A percentile compares a stretch with the other conserved stretches of the same genome.
These are phyloP conservation scores for Colletotrichum paranaense DNA, from an alignment of 2,329 filamentous ascomycete genomes.

Conservation along the genomic window DNA sequence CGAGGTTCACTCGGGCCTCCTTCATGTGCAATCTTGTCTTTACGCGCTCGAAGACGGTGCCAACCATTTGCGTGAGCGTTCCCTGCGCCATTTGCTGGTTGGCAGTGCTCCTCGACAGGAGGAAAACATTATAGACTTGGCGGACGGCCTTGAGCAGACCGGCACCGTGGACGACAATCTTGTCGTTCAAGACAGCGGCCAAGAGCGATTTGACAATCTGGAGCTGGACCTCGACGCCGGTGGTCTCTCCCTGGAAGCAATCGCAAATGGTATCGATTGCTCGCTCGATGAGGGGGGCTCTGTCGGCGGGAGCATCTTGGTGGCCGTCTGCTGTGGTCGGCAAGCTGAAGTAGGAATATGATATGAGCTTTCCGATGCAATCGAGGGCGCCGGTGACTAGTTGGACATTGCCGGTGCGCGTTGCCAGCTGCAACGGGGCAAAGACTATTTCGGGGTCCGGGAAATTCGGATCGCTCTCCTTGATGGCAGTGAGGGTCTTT, in stretches of 20 bases:
- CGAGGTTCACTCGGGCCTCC: conserved; percentile 75
- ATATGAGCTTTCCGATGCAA: conserved; percentile 98
- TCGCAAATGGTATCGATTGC: conserved; percentile 99
- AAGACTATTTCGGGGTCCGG: conserved; percentile 95
- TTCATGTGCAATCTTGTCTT: conserved; percentile 88
- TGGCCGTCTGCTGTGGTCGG: conserved; percentile 59
- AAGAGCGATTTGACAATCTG: conserved; percentile 98
- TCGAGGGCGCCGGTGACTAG: conserved; percentile 92
- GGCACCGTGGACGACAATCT: conserved; percentile 97
- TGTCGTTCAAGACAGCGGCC: conserved; percentile 96
- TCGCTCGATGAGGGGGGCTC: conserved; percentile 90
- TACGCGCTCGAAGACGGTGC: conserved; percentile 96
- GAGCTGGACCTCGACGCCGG: conserved; percentile 89
- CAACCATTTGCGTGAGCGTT: conserved; percentile 97
- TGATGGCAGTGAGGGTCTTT: conserved; percentile 86
- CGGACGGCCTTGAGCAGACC: conserved; percentile 96
- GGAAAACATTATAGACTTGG: conserved; percentile 98
- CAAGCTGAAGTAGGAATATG: conserved; percentile 96
- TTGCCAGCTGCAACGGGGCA: conserved; percentile 88
- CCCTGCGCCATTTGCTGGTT: conserved; percentile 99
- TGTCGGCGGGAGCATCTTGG: conserved; percentile 55
- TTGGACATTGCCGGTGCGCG: conserved; percentile 85
- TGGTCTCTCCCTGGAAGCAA: conserved; percentile 97
- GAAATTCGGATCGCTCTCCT: conserved; percentile 81
- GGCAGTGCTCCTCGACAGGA: conserved; percentile 90